Base-by-base conservation (phyloP, 129 eudicot species). In the Arctium minus region DNA sequence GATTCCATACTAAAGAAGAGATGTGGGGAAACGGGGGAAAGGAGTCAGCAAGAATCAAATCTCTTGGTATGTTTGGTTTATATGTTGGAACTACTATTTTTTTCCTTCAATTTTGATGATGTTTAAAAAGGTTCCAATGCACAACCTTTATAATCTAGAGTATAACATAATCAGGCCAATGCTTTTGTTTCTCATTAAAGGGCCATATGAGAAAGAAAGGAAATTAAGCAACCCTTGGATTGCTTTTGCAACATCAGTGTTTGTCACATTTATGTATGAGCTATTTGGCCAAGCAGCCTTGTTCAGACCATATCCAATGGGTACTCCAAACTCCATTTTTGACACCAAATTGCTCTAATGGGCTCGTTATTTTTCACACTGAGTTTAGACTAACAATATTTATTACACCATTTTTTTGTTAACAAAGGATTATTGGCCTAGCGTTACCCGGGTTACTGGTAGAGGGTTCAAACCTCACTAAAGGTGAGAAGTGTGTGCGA, bases 1-100 rank as follows among this genome's bases (percentile, higher is more conserved):
- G 98, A 93, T 81, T 87, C 98, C 22, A 81, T 93, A 75, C 62
- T 91, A 72, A 87, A 85, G 82, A 85, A 82, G 39, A 95, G 85
- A 83, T 82, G 84, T 76, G 82, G 73, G 22, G 85, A 48, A 6
- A 82, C 35, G 18, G 86, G 75, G 72, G 72, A 82, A 32, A 79
- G 15, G 22, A 88, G 80, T 76, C 86, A 37, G 7, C 83, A 80
- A 27, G 85, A 91, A 75, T 85, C 98, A 74, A 86, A 79, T 83
- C 78, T 85, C 60, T 53, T 80, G 97, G 97, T 95, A 85, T 62
- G 91, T 32, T 67, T 18, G 69, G 27, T 11, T n/a, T 33, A 75
- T 32, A 8, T 9, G 56, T 12, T 10, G 3, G 15, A 8, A 44
- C 3, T 44, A 9, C 53, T 64, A 15, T 37, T 62, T 32, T 18